Conservation (phyloP, 345 rosid genomes). For the Orychophragmus violaceus region DNA sequence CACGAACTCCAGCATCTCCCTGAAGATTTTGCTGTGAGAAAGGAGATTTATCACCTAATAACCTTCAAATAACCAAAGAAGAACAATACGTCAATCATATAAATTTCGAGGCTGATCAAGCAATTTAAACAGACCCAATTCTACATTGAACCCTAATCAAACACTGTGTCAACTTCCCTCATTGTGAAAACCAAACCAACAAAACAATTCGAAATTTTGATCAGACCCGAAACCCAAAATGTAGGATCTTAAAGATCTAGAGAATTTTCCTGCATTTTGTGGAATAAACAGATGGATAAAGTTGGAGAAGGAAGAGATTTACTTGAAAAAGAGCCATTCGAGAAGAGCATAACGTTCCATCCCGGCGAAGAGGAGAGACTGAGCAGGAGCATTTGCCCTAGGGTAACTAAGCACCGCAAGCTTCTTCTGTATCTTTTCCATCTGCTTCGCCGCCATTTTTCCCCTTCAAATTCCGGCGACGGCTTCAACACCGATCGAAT, state of each 20-base stretch:
- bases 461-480: background rate
- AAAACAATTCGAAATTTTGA: background rate
- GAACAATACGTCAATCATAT: background rate
- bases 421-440: constrained; percentile 92
- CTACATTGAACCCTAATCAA: background rate
- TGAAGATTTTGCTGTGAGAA: constrained; percentile 85
- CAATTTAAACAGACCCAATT: background rate
- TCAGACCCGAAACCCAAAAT: background rate
- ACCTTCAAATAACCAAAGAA: constrained; percentile 38
- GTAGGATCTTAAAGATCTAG: background rate
- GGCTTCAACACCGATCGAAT: background rate
- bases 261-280: background rate
- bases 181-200: background rate
- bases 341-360: constrained; percentile 98
- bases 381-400: constrained; percentile 86
- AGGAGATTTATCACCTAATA: constrained; percentile 90
- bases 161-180: background rate
- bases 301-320: background rate
- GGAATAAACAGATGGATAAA: background rate
- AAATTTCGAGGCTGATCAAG: background rate
- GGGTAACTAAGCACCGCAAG: constrained; percentile 58
- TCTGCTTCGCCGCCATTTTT: constrained; percentile 63
- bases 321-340: constrained; percentile 91
- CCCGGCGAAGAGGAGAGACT: constrained; percentile 97
- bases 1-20: constrained; percentile 80